These are phyloP conservation scores for Lasiosphaeria hispida DNA, from an alignment of 495 filamentous ascomycete genomes.

Conservation along the genomic window DNA sequence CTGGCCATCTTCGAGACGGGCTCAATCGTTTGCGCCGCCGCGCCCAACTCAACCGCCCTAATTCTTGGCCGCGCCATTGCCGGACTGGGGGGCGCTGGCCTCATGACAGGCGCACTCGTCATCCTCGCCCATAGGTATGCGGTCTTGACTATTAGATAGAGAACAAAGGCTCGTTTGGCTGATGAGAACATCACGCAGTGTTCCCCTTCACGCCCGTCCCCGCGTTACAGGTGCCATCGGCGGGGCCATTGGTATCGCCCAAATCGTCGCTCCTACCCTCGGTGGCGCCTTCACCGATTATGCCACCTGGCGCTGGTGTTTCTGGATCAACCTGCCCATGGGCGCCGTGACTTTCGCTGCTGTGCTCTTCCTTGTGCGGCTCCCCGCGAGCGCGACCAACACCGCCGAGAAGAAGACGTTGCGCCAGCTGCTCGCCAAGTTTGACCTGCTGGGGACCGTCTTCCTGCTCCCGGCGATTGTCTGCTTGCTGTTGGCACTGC, in stretches of 20 bases:
- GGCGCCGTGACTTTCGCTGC: conserved; percentile 33
- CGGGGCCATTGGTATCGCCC: conserved; percentile 25
- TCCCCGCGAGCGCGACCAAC: background rate
- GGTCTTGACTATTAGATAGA: too few species aligned
- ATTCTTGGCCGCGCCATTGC: conserved; percentile 48
- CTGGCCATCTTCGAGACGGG: conserved; percentile 7
- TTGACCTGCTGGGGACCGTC: conserved; percentile 24
- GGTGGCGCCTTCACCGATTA: conserved; percentile 33
- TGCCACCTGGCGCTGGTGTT: conserved; percentile 60
- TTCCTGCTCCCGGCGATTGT: conserved; percentile 57
- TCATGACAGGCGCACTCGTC: conserved; percentile 14
- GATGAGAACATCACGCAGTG: background rate
- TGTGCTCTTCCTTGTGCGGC: conserved; percentile 8
- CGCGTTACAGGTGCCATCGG: conserved; percentile 12
- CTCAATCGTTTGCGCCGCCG: conserved; percentile 39
- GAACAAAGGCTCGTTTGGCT: too few species aligned
- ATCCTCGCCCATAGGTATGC: conserved; percentile 8
- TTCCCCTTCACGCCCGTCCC: background rate
- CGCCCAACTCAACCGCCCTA: conserved; percentile 36
- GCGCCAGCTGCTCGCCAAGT: background rate
- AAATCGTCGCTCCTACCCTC: conserved; percentile 42
- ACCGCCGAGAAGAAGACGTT: conserved; percentile 10
- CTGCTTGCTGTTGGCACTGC: conserved; percentile 70
- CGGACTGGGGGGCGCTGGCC: conserved; percentile 34
- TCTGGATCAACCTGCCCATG: conserved; percentile 59